These are phyloP conservation scores for Leucosporidium scottii DNA, from an alignment of 768 basidiomycete species.

Conservation along the genomic window DNA sequence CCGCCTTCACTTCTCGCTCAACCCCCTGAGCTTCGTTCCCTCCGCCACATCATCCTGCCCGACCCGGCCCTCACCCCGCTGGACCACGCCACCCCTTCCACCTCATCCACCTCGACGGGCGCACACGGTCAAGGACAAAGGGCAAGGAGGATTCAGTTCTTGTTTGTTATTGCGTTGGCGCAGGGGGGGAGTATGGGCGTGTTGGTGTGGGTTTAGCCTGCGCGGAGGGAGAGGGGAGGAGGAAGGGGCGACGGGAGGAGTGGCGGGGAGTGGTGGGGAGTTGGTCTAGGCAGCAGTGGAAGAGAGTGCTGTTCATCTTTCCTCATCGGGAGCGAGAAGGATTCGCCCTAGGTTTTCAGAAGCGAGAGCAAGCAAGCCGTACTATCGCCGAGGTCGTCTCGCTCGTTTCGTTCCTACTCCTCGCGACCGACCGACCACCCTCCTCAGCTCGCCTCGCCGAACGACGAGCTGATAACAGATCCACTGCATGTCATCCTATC, in stretches of 20 bases:
- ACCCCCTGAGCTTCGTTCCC: slow-evolving; percentile 67
- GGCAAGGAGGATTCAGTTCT: slow-evolving; percentile 75
- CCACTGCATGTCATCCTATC: too few relatives aligned
- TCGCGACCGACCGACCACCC: too few relatives aligned
- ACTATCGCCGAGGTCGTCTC: too few relatives aligned
- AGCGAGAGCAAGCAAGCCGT: too few relatives aligned
- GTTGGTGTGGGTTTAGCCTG: slow-evolving; percentile 57
- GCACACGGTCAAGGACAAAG: slow-evolving; percentile 60
- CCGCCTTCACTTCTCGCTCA: neutral
- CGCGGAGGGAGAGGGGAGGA: neutral
- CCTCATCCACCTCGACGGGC: slow-evolving; percentile 51
- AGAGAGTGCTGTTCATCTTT: too few relatives aligned
- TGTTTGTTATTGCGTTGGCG: slow-evolving; percentile 73
- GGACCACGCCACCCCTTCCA: slow-evolving; percentile 21
- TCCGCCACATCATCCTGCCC: slow-evolving; percentile 83
- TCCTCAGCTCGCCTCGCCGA: too few relatives aligned
- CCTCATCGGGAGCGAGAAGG: too few relatives aligned
- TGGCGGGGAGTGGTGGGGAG: neutral
- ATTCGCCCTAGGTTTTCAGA: too few relatives aligned
- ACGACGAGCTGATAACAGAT: too few relatives aligned
- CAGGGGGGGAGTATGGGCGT: slow-evolving; percentile 83
- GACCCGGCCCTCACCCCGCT: slow-evolving; percentile 54
- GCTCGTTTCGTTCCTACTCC: too few relatives aligned
- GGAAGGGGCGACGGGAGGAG: neutral
- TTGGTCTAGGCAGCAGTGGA: too few relatives aligned